phyloP scores from a whole-genome alignment of 805 yeast species.

The Ogataea populi-albae region DNA sequence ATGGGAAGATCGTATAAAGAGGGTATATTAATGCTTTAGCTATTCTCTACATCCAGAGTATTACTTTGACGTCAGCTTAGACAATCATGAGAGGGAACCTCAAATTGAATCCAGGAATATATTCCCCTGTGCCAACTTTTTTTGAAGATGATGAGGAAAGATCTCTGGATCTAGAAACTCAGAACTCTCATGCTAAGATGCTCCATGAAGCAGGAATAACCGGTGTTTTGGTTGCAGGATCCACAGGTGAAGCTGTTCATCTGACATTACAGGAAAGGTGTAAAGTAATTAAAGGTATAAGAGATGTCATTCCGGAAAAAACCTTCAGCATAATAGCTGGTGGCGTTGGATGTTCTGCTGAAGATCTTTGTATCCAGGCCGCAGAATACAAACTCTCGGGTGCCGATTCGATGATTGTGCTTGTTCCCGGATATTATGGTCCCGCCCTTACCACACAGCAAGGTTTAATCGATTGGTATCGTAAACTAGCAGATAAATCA shows the following conservation, averaged over 20 bases:
- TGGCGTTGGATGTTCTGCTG: constrained; percentile 42
- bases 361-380: constrained; percentile 42
- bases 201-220: constrained; percentile 42
- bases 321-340: constrained; percentile 46
- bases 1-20: constrained; percentile 1
- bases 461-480: constrained; percentile 44
- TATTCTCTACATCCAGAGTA: neutral
- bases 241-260: constrained; percentile 56
- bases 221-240: constrained; percentile 49
- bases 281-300: constrained; percentile 31
- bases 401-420: constrained; percentile 37
- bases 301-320: constrained; percentile 35
- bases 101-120: constrained; percentile 1
- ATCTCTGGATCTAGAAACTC: constrained; percentile 41
- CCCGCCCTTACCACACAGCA: constrained; percentile 38
- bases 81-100: constrained; percentile 1
- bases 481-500: constrained; percentile 39
- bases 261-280: constrained; percentile 44
- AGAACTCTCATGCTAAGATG: constrained; percentile 42
- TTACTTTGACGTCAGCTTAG: constrained; percentile 1
- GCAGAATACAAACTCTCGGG: constrained; percentile 34
- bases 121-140: constrained; percentile 41
- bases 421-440: constrained; percentile 51
- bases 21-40: constrained; percentile 1
- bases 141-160: constrained; percentile 34